Evolutionary conservation across 805 yeast species (phyloP).

Genomic region (Saturnispora zaruensis): DNA sequence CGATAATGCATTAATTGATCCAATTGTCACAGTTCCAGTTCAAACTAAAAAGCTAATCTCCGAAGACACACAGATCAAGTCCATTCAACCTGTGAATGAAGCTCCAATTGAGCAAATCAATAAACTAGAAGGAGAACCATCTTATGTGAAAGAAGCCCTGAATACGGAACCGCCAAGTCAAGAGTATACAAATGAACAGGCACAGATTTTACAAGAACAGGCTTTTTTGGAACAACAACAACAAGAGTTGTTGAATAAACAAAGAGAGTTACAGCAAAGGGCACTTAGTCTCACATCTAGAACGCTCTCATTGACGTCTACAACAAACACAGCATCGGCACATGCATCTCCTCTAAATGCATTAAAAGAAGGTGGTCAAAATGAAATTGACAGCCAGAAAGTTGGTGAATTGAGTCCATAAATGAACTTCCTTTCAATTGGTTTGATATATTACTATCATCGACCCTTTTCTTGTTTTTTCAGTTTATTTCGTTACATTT

Average conservation of each 20-base stretch:
- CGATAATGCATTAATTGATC: constrained; percentile 6
- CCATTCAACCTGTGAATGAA: background rate
- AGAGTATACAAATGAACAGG: constrained; percentile 7
- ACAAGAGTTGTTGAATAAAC: constrained; percentile 11
- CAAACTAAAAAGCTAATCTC: constrained; percentile 2
- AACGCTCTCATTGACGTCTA: constrained; percentile 8
- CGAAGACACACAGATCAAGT: background rate
- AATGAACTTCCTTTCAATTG: background rate
- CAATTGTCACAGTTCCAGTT: constrained; percentile 12
- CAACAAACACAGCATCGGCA: background rate
- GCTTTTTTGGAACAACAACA: constrained; percentile 15
- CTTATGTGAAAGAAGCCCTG: background rate
- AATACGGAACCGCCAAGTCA: background rate
- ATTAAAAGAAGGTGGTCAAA: background rate
- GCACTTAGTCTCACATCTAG: constrained; percentile 12
- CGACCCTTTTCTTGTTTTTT: background rate
- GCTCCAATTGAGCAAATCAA: background rate
- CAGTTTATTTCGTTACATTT: background rate
- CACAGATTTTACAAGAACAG: constrained; percentile 12
- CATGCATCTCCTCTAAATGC: constrained; percentile 6
- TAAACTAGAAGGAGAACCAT: background rate
- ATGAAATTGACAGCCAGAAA: constrained; percentile 12
- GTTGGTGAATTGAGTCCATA: constrained; percentile 19
- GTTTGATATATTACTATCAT: background rate
- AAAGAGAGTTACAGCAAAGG: constrained; percentile 14